Conservation (phyloP, 345 rosid genomes). For the Eucalyptus sp. region DNA sequence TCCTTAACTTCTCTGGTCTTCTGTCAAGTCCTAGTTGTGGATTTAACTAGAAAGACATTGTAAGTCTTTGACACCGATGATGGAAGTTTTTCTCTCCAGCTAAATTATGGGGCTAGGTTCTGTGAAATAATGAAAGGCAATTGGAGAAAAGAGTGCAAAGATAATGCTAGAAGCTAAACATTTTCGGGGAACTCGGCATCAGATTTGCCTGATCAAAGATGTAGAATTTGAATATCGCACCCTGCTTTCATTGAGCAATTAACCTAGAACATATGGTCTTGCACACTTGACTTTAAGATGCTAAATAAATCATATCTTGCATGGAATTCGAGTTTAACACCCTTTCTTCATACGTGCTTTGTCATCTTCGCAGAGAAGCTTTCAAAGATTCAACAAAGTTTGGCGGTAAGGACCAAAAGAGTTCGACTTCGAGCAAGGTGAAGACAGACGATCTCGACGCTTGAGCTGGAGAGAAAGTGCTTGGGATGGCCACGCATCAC, state of each 20-base stretch:
- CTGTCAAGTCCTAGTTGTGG: not conserved
- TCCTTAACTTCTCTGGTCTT: not conserved
- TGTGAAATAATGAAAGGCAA: not conserved
- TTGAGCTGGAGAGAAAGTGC: not conserved
- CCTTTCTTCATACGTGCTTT: not conserved
- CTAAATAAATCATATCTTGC: not conserved
- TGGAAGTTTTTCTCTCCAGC: not conserved
- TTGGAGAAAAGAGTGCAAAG: not conserved
- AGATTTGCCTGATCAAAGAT: not conserved
- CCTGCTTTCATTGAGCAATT: not conserved
- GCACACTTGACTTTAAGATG: not conserved
- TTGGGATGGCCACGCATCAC: not conserved
- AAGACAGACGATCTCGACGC: not conserved
- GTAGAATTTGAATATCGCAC: not conserved
- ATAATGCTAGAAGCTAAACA: not conserved
- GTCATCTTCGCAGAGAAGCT: not conserved
- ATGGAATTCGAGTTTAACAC: not conserved
- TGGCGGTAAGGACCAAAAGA: slow-evolving; percentile 25
- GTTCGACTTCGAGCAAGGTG: not conserved
- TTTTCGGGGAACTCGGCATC: not conserved
- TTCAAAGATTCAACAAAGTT: slow-evolving; percentile 8
- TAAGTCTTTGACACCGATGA: not conserved
- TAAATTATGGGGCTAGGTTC: not conserved
- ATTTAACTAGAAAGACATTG: not conserved
- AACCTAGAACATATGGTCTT: not conserved